Evolutionary conservation across 2,329 filamentous ascomycete genomes (phyloP), one percentile per base, ranked within the genome.

Genomic region (Pseudodiploospora longispora): DNA sequence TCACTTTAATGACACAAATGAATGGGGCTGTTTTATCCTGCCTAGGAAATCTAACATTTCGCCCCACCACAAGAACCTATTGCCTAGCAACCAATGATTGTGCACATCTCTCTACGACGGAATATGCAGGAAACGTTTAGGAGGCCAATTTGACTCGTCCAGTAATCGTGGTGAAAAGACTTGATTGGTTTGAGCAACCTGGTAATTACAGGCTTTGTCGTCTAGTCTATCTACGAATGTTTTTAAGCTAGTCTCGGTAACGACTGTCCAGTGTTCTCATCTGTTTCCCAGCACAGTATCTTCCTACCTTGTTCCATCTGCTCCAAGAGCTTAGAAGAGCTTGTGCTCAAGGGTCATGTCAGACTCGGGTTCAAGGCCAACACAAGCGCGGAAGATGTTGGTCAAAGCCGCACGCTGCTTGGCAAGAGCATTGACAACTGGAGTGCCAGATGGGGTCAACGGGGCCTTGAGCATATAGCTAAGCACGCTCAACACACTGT

Each of bases 301-400:
- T 35, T 35, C 34, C 34, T 19, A 19, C 19, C 19, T 44, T 30
- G 9, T 12, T 40, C 28, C 41, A 38, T 35, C 27, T 37, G 27
- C 28, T 33, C 3, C 33, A 3, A 10, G 35, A 34, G 36, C 47
- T 66, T 78, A 87, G 64, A 96, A 90, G 52, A 97, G 79, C 82
- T 97, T 98, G 75, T 97, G 91, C 78, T 98, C 93, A 42, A 97
- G 79, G 35, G 90, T 96, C 93, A 98, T 98, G 66, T 98, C 93
- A 46, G 84, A 93, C 78, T 98, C 93, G 10, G 93, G 93, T 76
- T 96, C 87, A 48, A 98, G 79, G 53, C 93, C 93, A 58, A 98
- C 84, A 61, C 91, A 97, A 53, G 93, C 93, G 60, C 91, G 89
- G 83, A 98, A 95, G 70, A 98, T 96, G 75, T 98, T 98, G 67